phyloP scores from a whole-genome alignment of 2,329 filamentous ascomycete genomes.

The Sphaceloma murrayae region DNA sequence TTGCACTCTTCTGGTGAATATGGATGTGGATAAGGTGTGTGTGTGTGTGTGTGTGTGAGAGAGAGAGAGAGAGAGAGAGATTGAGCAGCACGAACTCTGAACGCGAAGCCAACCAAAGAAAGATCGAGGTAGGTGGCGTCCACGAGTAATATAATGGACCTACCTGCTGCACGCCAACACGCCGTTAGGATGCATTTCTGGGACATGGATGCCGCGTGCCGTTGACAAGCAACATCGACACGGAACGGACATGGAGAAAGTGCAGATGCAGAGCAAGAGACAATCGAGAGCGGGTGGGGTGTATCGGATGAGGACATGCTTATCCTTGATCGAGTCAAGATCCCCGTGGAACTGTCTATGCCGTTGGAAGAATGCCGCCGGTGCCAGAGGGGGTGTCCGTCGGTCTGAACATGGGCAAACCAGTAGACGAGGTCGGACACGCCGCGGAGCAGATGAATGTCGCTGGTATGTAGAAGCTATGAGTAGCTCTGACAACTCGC shows the following conservation, averaged over 20 bases:
- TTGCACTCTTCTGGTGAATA: not conserved
- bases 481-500: slow-evolving; percentile 8
- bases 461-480: not conserved
- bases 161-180: not conserved
- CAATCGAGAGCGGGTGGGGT: not conserved
- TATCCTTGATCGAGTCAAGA: slow-evolving; percentile 7
- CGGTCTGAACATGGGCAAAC: too few relatives aligned
- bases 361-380: too few relatives aligned
- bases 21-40: too few relatives aligned
- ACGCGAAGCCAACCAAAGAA: not conserved
- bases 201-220: not conserved
- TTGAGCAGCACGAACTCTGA: not conserved
- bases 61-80: too few relatives aligned
- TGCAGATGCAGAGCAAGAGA: not conserved
- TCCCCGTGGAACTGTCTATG: not conserved
- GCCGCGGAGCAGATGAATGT: not conserved
- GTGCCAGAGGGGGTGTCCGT: too few relatives aligned
- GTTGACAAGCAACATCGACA: not conserved
- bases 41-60: not conserved
- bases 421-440: too few relatives aligned
- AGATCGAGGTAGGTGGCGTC: not conserved
- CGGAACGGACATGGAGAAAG: too few relatives aligned
- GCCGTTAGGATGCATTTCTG: not conserved
- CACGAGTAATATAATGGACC: not conserved
- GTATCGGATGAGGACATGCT: not conserved